These are phyloP conservation scores for Rubroboletus pulcherrimus DNA, from an alignment of 768 basidiomycete genomes.

Conservation along the genomic window DNA sequence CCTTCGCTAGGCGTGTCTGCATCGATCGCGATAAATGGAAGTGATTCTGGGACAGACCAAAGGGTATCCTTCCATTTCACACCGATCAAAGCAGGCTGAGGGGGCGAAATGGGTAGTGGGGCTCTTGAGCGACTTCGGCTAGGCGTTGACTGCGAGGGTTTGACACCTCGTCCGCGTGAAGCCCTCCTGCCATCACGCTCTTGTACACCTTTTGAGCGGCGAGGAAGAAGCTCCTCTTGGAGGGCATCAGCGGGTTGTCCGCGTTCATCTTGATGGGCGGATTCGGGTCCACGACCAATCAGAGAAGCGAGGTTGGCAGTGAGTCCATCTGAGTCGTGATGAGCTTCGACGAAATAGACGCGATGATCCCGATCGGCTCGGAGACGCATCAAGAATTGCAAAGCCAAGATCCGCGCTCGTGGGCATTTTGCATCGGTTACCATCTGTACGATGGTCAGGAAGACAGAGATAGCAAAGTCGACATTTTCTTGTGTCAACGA, in stretches of 20 bases:
- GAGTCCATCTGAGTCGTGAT: conserved; percentile 55
- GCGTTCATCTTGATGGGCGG: conserved; percentile 28
- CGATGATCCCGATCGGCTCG: conserved; percentile 89
- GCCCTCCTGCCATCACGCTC: conserved; percentile 49
- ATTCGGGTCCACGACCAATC: conserved; percentile 48
- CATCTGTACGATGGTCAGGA: conserved; percentile 47
- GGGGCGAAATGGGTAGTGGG: conserved; percentile 31
- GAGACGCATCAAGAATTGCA: conserved; percentile 87
- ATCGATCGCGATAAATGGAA: conserved; percentile 54
- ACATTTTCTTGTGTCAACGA: conserved; percentile 45
- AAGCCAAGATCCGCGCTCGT: conserved; percentile 61
- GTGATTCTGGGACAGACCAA: conserved; percentile 68
- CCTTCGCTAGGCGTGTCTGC: conserved; percentile 64
- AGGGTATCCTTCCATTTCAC: conserved; percentile 44
- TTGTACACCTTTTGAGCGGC: conserved; percentile 47
- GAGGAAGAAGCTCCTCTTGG: conserved; percentile 30
- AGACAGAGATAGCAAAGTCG: conserved; percentile 52
- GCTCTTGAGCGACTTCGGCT: conserved; percentile 65
- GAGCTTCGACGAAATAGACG: conserved; percentile 60
- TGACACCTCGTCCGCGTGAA: conserved; percentile 50
- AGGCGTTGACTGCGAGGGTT: conserved; percentile 41
- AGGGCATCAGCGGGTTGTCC: conserved; percentile 17
- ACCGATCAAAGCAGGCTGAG: conserved; percentile 21
- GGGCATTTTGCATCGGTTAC: conserved; percentile 45
- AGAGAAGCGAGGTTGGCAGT: conserved; percentile 57